Evolutionary conservation across 2,329 filamentous ascomycete species (phyloP).

Genomic region (Fusarium sp.): DNA sequence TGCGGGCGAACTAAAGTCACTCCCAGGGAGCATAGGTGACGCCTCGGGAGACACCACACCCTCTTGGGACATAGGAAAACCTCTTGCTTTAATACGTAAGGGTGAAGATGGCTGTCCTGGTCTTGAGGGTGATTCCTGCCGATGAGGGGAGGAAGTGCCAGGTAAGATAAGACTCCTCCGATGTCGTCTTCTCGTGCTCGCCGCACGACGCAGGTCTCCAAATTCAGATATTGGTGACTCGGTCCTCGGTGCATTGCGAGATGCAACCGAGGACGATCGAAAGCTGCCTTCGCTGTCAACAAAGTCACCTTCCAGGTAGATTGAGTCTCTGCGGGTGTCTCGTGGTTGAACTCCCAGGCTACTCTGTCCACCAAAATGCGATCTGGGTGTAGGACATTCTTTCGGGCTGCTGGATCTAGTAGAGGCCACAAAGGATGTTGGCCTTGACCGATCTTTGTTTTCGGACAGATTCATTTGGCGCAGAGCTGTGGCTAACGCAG

Average conservation of each 20-base stretch:
- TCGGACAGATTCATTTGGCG: conserved; percentile 54
- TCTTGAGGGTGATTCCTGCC: conserved; percentile 90
- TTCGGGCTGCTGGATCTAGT: conserved; percentile 90
- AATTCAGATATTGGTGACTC: conserved; percentile 94
- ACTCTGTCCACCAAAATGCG: conserved; percentile 73
- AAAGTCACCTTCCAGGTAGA: conserved; percentile 85
- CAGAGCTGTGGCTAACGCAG: conserved; percentile 68
- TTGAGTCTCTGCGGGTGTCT: conserved; percentile 79
- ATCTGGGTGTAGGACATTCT: conserved; percentile 91
- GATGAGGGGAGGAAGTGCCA: conserved; percentile 79
- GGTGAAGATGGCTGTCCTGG: conserved; percentile 85
- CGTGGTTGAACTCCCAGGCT: conserved; percentile 66
- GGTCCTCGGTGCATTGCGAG: conserved; percentile 75
- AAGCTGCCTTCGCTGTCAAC: conserved; percentile 91
- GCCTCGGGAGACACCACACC: conserved; percentile 84
- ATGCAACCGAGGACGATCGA: conserved; percentile 80
- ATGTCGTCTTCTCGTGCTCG: conserved; percentile 85
- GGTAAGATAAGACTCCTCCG: conserved; percentile 88
- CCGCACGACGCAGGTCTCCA: conserved; percentile 78
- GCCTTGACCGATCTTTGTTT: conserved; percentile 60
- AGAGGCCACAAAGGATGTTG: conserved; percentile 69
- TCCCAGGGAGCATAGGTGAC: conserved; percentile 86
- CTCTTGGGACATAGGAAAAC: conserved; percentile 69
- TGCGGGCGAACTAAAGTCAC: conserved; percentile 83
- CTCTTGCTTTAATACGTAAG: conserved; percentile 86